Conservation (phyloP, 2,329 filamentous ascomycete species). For the Aspergillus novofumigatus region DNA sequence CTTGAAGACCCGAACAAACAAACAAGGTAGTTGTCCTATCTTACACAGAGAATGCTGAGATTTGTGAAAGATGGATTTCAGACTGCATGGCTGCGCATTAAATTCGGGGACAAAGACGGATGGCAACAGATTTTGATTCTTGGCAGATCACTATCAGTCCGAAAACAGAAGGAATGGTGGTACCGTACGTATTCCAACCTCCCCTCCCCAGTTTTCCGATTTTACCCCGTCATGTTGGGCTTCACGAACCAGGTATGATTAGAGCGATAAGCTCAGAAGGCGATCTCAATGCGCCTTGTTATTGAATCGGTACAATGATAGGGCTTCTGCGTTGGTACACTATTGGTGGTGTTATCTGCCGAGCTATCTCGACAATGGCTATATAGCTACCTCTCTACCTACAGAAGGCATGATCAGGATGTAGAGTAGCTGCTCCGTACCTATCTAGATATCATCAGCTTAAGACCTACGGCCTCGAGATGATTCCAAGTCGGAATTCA, state of each 20-base stretch:
- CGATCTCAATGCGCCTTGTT: background rate
- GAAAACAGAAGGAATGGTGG: background rate
- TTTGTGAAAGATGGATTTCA: background rate
- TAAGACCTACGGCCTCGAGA: background rate
- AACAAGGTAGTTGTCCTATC: background rate
- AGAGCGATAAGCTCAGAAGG: background rate
- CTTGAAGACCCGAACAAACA: background rate
- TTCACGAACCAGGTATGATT: background rate
- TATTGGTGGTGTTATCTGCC: background rate
- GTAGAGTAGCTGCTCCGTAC: no score
- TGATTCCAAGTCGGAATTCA: background rate
- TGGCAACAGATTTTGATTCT: background rate
- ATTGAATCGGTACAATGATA: background rate
- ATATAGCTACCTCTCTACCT: background rate
- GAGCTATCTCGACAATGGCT: no score
- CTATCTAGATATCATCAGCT: no score
- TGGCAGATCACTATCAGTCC: background rate
- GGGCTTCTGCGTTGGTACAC: no score
- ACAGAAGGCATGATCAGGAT: no score
- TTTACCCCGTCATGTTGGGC: background rate
- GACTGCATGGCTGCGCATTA: background rate
- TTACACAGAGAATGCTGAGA: background rate
- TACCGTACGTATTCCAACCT: background rate
- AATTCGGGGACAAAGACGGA: background rate
- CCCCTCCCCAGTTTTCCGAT: background rate